Evolutionary conservation across 2,329 filamentous ascomycete species (phyloP), one percentile per base, ranked within the genome.

Genomic region (Cladorrhinum sp.): DNA sequence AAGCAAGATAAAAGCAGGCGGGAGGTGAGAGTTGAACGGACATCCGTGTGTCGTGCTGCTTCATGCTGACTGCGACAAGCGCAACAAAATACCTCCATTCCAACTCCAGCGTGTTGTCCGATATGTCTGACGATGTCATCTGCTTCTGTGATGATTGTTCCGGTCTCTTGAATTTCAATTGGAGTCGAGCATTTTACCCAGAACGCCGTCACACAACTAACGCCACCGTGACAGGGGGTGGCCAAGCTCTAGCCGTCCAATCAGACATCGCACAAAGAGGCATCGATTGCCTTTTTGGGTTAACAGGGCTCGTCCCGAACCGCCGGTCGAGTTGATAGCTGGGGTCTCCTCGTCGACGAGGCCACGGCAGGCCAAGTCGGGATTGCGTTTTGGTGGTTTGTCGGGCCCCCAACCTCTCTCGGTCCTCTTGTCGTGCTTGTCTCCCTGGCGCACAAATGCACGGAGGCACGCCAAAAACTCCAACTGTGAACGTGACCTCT

Each of bases 231-330:
- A 54, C 49, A 52, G 33, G 57, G 30, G 49, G 23, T 30, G 8
- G 24, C 57, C 30, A 55, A 21, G 23, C 12, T 14, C 33, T 20
- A 16, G 28, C 12, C 16, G 28, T 16, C 64, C 64, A 66, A 66
- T 66, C 62, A 64, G 16, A 46, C 16, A 42, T 23, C 53, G 36
- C 28, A 46, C 20, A 61, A 49, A 24, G 48, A 46, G 39, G n/a
- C 30, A n/a, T 46, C 50, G 18, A 53, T 64, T 64, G 20, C 64
- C 64, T 55, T 9, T 62, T 64, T 59, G 46, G 62, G 62, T 57
- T 61, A 60, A 64, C 56, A 50, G 48, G 36, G 12, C 53, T 50
- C 57, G 62, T 64, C 64, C 64, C 64, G 62, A 63, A 63, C 64
- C 62, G 60, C 50, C 57, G 62, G 64, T 39, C 53, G 52, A 42